A percentile compares a stretch with the other conserved stretches of the same genome.
Evolutionary conservation across 2,329 filamentous ascomycete species (phyloP).

Genomic region (Pseudogymnoascus sp.): DNA sequence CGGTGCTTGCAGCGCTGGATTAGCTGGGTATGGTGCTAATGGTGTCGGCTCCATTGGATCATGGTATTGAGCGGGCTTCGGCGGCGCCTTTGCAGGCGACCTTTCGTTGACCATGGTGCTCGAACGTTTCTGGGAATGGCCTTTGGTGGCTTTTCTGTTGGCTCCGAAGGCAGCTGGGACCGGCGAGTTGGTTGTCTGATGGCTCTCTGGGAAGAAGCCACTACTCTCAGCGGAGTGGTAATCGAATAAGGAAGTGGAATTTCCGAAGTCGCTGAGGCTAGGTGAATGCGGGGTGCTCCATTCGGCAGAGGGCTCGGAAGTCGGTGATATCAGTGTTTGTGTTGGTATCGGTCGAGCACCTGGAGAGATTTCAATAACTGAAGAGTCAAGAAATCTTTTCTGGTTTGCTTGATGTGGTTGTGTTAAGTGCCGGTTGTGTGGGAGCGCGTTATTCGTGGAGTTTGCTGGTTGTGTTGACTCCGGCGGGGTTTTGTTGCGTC

Average conservation of each 20-base stretch:
- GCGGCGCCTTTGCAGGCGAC: slow-evolving; percentile 27
- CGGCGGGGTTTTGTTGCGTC: background rate
- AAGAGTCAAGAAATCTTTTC: background rate
- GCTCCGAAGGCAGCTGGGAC: slow-evolving; percentile 14
- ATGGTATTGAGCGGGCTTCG: slow-evolving; percentile 15
- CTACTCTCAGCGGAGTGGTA: background rate
- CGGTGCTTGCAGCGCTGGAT: slow-evolving; percentile 12
- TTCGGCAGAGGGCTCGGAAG: background rate
- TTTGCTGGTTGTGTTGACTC: slow-evolving; percentile 5
- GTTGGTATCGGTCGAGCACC: background rate
- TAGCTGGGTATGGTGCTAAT: slow-evolving; percentile 12
- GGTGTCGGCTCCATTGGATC: slow-evolving; percentile 20
- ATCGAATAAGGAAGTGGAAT: slow-evolving; percentile 27
- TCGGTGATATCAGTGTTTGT: background rate
- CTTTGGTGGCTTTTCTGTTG: slow-evolving; percentile 13
- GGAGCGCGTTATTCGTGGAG: background rate
- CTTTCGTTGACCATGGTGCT: slow-evolving; percentile 30
- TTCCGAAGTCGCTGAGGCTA: slow-evolving; percentile 25
- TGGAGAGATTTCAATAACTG: slow-evolving; percentile 1
- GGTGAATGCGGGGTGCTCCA: slow-evolving; percentile 14
- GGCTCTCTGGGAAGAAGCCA: slow-evolving; percentile 11
- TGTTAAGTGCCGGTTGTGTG: background rate
- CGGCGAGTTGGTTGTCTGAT: slow-evolving; percentile 15
- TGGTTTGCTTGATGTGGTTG: background rate
- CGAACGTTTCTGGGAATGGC: background rate